Base-by-base conservation (phyloP, 225 moss, liverwort and hornwort genomes). In the Sphagnum tenellum region DNA sequence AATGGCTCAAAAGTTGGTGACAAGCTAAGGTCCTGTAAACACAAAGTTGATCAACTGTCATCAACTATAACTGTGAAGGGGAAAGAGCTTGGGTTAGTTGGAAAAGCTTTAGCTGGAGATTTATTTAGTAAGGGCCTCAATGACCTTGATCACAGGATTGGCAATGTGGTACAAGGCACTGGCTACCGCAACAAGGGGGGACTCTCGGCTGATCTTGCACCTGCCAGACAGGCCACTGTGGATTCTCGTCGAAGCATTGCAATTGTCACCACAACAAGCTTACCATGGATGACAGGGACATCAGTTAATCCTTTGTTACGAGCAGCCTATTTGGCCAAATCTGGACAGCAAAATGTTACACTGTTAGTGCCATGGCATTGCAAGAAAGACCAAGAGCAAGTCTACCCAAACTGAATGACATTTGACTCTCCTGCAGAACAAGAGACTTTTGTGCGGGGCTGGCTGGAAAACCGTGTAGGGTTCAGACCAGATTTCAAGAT, bases 211-310 rank as follows among this genome's bases (percentile, higher is more conserved):
- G 85, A 74, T 59, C 74, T 66, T 55, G 45, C 58, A 46, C 62
- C 75, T 58, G 29, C 29, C 29, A 56, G 69, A 74, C 67, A 63
- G 4, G 76, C 69, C 52, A 44, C 63, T 65, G 71, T 73, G 5
- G 86, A 77, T 65, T 52, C 65, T 55, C 73, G 79, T 13, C 77
- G 86, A 71, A 89, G 88, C 47, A 79, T 95, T 58, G 95, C 95
- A 2, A 92, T 95, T 44, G 92, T 95, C 61, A 95, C 95, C 14
- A 95, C 89, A 44, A 92, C 92, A 44, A 88, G 95, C 75, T 73
- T 95, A 64, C 95, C 95, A 4, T 95, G 95, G 95, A 89, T 95
- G 95, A 95, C 95, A 12, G 95, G 95, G 57, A 95, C 95, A 9
- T 92, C 95, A 60, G 92, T 95, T 50, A 95, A 95, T 69, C 95